These are phyloP conservation scores for Colletotrichum camelliae DNA, from an alignment of 2,329 filamentous ascomycete genomes.

Conservation along the genomic window DNA sequence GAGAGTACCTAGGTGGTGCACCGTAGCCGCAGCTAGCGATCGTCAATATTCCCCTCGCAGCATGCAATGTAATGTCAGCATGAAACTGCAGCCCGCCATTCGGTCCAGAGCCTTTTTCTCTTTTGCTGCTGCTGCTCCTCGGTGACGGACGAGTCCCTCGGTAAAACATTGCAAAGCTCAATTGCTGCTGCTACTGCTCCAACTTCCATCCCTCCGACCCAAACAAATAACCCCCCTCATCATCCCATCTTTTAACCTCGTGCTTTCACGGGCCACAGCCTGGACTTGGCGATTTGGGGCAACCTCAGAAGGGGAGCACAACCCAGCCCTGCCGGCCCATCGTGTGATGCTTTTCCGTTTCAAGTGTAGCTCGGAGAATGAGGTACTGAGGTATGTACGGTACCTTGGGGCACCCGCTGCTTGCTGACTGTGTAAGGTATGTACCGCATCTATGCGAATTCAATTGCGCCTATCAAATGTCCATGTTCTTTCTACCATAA, in stretches of 20 bases:
- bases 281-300: slow-evolving; percentile 9
- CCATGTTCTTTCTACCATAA: not conserved
- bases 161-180: not conserved
- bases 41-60: not conserved
- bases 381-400: not conserved
- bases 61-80: slow-evolving; percentile 18
- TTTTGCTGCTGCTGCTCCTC: not conserved
- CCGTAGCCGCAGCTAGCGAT: not conserved
- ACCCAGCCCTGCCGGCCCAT: not conserved
- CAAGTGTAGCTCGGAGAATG: not conserved
- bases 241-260: slow-evolving; percentile 1
- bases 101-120: not conserved
- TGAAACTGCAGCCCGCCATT: slow-evolving; percentile 8
- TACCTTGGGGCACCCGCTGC: not conserved
- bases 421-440: not conserved
- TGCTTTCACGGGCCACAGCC: not conserved
- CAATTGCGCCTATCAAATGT: not conserved
- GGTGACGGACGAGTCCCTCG: not conserved
- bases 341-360: slow-evolving; percentile 10
- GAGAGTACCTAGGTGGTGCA: not conserved
- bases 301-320: not conserved
- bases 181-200: not conserved
- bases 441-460: not conserved
- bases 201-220: not conserved
- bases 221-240: not conserved